Base-by-base conservation (phyloP, 306 rosid species). In the Rubus idaeus region DNA sequence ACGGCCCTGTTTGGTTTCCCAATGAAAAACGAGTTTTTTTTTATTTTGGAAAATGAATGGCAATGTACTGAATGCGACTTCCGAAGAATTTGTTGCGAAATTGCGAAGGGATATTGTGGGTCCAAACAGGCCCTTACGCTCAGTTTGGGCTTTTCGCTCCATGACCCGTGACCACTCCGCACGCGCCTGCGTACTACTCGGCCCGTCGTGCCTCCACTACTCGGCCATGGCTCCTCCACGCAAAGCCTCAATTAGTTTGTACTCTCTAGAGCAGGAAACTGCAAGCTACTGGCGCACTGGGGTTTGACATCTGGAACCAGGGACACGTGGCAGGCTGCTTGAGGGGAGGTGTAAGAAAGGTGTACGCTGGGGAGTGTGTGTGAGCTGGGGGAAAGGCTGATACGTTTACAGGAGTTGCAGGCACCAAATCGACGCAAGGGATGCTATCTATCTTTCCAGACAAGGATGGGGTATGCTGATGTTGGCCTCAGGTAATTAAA, bases 141-240 rank as follows among this genome's bases (percentile, higher is more conserved):
- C 5, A 6, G 35, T 26, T 70, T 51, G 8, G 62, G 79, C 55
- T 8, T 53, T 20, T 42, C 35, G 39, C 10, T 53, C 18, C 20
- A 6, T 5, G 37, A 52, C 79, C 72, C 85, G 76, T 82, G 72
- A 82, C 78, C 84, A 26, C 53, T 41, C 73, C 9, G 52, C 73
- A 64, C 84, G 55, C 84, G 73, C 46, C 75, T 45, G 5, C 49
- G 9, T 35, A 51, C 65, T 21, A 9, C 26, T 73, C 76, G 69
- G 51, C 72, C 56, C 75, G 40, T 49, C 72, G 16, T 26, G 37
- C 18, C 18, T 60, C 78, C 76, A 77, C 73, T 50, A 67, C 82
- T 47, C 71, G 9, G 81, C 71, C 78, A 78, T 68, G 68, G 11
- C 30, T 30, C 14, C 35, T 5, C 18, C 16, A 14, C 58, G 8